phyloP scores from a whole-genome alignment of 2,329 filamentous ascomycete genomes.

The Sporothrix luriei region DNA sequence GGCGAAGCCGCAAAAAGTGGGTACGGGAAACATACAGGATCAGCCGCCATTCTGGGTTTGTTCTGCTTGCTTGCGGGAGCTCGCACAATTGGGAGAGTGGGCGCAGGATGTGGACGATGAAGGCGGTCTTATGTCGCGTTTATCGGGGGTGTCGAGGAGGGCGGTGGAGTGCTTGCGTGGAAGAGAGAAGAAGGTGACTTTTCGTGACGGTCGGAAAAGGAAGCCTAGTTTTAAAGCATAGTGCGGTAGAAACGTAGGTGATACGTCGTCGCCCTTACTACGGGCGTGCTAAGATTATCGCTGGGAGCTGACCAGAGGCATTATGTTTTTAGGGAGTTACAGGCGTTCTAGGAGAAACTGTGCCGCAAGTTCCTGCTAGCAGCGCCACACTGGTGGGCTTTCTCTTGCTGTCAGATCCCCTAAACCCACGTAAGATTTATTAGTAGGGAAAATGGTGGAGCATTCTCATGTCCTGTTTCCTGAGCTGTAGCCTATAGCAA shows the following conservation, averaged over 20 bases:
- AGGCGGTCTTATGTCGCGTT: constrained; percentile 16
- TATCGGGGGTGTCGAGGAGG: neutral
- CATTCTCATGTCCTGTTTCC: constrained; percentile 15
- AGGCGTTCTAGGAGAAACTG: neutral
- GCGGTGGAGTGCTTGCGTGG: constrained; percentile 12
- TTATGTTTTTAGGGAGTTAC: neutral
- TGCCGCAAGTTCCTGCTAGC: constrained; percentile 7
- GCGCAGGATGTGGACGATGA: constrained; percentile 1
- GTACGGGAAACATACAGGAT: constrained; percentile 32
- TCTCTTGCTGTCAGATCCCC: neutral
- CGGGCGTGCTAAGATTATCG: constrained; percentile 10
- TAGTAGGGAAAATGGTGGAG: no score
- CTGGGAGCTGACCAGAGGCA: neutral
- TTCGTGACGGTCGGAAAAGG: constrained; percentile 15
- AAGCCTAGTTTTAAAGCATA: constrained; percentile 31
- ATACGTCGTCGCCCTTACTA: constrained; percentile 27
- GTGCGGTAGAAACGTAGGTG: constrained; percentile 25
- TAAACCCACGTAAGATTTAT: no score
- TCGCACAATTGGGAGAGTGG: neutral
- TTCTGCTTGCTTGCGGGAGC: constrained; percentile 2
- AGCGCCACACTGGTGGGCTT: constrained; percentile 8
- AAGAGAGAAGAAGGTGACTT: constrained; percentile 4
- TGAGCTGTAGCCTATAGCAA: constrained; percentile 15
- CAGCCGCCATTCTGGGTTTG: constrained; percentile 29
- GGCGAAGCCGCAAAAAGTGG: constrained; percentile 27